phyloP scores from a whole-genome alignment of 1,284 basidiomycete genomes.

The Rugosomyces carneus region DNA sequence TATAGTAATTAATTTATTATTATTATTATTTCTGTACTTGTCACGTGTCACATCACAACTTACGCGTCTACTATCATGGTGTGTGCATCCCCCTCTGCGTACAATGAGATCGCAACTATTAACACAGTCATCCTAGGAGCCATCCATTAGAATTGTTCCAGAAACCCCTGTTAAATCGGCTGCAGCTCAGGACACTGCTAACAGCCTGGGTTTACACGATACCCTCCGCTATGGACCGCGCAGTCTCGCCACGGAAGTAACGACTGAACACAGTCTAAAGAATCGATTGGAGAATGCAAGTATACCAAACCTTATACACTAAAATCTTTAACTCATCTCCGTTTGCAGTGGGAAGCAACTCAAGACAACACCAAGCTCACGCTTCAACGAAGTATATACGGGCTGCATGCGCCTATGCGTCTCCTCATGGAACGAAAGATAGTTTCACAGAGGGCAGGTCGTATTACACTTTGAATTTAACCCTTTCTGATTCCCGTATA shows the following conservation, averaged over 20 bases:
- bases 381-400: constrained; percentile 80
- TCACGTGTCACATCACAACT: constrained; percentile 3
- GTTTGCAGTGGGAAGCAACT: constrained; percentile 84
- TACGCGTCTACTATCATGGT: constrained; percentile 34
- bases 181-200: constrained; percentile 61
- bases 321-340: constrained; percentile 5
- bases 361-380: constrained; percentile 86
- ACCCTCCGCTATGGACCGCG: constrained; percentile 71
- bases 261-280: constrained; percentile 49
- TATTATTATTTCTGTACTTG: constrained; percentile 1
- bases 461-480: neutral
- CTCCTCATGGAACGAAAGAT: constrained; percentile 92
- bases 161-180: constrained; percentile 49
- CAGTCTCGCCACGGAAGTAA: constrained; percentile 66
- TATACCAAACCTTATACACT: constrained; percentile 6
- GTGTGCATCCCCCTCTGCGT: constrained; percentile 6
- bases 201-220: constrained; percentile 74
- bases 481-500: constrained; percentile 22
- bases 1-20: no score
- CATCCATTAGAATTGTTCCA: constrained; percentile 66
- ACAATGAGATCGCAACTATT: constrained; percentile 1
- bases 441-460: constrained; percentile 59
- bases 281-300: constrained; percentile 67
- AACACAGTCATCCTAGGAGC: constrained; percentile 39
- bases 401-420: constrained; percentile 84